Percentiles rank a stretch among this genome's conserved stretches.
These are phyloP conservation scores for Platanthera guangdongensis DNA, from an alignment of 106 monocot genomes.

Conservation along the genomic window DNA sequence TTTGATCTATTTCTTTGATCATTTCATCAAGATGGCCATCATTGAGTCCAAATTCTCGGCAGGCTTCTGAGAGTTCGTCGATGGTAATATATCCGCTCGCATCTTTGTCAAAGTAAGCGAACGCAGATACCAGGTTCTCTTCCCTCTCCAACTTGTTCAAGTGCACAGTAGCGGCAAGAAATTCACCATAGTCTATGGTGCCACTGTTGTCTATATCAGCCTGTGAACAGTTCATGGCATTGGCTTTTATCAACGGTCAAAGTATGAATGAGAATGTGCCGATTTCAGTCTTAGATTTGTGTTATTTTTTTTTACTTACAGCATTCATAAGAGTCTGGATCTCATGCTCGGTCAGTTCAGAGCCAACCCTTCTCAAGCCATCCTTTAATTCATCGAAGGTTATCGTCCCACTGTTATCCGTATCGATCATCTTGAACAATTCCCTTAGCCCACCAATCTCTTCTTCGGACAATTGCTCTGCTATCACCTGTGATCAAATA, in stretches of 20 bases:
- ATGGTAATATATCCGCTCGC: constrained; percentile 86
- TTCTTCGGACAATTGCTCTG: constrained; percentile 86
- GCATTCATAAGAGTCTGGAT: constrained; percentile 67
- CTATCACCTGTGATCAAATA: constrained; percentile 57
- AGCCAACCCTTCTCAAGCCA: constrained; percentile 62
- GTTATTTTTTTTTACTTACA: constrained; percentile 25
- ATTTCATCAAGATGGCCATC: constrained; percentile 83
- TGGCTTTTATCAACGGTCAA: not conserved
- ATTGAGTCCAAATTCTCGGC: constrained; percentile 52
- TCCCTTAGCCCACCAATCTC: constrained; percentile 81
- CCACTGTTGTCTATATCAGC: constrained; percentile 92
- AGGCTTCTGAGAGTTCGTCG: constrained; percentile 79
- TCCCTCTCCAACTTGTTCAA: constrained; percentile 87
- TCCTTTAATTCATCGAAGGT: constrained; percentile 76
- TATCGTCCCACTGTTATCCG: constrained; percentile 72
- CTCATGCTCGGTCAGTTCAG: constrained; percentile 50
- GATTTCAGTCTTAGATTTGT: not conserved
- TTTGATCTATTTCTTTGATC: constrained; percentile 84
- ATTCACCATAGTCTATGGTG: constrained; percentile 89
- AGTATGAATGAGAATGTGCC: not conserved
- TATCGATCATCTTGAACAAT: constrained; percentile 75
- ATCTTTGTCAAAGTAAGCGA: constrained; percentile 87
- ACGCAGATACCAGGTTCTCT: constrained; percentile 69
- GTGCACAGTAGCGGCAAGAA: constrained; percentile 82
- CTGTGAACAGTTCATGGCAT: constrained; percentile 20